Percentiles rank a stretch among this genome's conserved stretches.
phyloP scores from a whole-genome alignment of 1,284 basidiomycete species.

The Cryptococcus sp. region DNA sequence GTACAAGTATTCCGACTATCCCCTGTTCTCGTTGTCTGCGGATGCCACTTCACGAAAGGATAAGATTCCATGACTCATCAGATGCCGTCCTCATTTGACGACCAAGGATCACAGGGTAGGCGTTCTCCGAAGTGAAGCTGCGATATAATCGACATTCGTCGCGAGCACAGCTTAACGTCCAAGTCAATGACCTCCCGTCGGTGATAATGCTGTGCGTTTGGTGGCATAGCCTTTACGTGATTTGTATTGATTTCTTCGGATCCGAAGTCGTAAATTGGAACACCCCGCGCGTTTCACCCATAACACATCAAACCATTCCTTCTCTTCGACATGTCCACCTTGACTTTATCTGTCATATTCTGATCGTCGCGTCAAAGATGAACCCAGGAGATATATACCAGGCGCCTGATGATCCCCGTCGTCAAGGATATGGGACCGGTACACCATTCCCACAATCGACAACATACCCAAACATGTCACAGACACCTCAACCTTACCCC shows the following conservation, averaged over 20 bases:
- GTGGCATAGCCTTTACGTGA: no score
- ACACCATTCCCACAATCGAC: conserved; percentile 4
- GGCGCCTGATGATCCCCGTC: conserved; percentile 2
- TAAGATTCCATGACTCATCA: not conserved
- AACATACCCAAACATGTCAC: conserved; percentile 1
- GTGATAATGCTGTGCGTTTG: not conserved
- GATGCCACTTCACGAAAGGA: not conserved
- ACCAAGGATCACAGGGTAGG: no score
- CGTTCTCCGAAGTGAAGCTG: not conserved
- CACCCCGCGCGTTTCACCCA: conserved; percentile 1
- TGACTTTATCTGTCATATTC: not conserved
- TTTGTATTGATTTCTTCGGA: not conserved
- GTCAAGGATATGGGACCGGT: conserved; percentile 9
- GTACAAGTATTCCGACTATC: not conserved
- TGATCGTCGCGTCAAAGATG: conserved; percentile 14
- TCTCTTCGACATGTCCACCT: not conserved
- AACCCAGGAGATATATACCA: conserved; percentile 29
- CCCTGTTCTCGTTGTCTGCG: not conserved
- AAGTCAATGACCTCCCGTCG: not conserved
- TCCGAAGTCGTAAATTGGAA: not conserved
- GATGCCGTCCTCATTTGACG: no score
- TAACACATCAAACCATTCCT: not conserved
- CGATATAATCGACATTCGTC: not conserved
- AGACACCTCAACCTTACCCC: not conserved
- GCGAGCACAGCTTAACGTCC: not conserved